These are phyloP conservation scores for Magnusiomyces fungicola DNA, from an alignment of 1,139 yeast species.

Conservation along the genomic window DNA sequence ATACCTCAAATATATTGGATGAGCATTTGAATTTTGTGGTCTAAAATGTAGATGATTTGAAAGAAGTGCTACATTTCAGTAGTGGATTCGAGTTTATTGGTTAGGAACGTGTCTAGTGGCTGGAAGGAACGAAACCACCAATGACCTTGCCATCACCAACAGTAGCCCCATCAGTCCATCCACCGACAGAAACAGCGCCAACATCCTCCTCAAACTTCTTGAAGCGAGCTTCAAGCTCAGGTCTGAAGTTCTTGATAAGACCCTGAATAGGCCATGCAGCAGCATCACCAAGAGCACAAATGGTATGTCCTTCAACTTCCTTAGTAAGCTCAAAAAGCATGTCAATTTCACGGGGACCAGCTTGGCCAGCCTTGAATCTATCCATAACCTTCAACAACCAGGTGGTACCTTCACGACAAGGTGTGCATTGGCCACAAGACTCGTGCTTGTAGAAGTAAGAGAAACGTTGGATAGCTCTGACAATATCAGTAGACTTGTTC, in stretches of 20 bases:
- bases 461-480: slow-evolving; percentile 78
- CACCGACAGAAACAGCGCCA: slow-evolving; percentile 55
- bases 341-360: slow-evolving; percentile 70
- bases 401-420: slow-evolving; percentile 91
- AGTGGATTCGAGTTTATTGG: no score
- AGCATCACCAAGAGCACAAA: slow-evolving; percentile 87
- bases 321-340: slow-evolving; percentile 74
- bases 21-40: no score
- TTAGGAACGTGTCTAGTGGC: slow-evolving; percentile 17
- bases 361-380: slow-evolving; percentile 71
- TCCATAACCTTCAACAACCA: slow-evolving; percentile 81
- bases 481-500: slow-evolving; percentile 77
- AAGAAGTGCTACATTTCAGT: no score
- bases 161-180: slow-evolving; percentile 63
- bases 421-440: slow-evolving; percentile 91
- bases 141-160: slow-evolving; percentile 60
- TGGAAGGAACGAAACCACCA: slow-evolving; percentile 44
- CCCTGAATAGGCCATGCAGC: slow-evolving; percentile 94
- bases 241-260: slow-evolving; percentile 72
- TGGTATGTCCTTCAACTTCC: slow-evolving; percentile 84
- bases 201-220: slow-evolving; percentile 40
- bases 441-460: slow-evolving; percentile 81
- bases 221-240: slow-evolving; percentile 69
- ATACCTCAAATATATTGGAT: no score
- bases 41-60: no score